Conservation (phyloP, 2,329 filamentous ascomycete genomes). For the Trichophyton simii region DNA sequence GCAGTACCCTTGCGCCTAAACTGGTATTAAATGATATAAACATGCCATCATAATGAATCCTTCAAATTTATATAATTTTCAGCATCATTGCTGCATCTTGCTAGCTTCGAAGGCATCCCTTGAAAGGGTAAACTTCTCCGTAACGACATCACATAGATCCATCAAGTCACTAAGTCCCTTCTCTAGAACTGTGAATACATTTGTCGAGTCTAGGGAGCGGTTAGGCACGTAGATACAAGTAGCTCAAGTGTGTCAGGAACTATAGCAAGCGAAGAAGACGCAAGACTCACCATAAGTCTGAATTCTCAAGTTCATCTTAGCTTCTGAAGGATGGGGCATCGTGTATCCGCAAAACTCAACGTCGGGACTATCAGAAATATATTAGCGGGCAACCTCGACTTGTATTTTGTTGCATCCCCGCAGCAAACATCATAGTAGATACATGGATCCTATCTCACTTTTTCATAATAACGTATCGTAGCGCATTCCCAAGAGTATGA, state of each 20-base stretch:
- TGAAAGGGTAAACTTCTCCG: slow-evolving; percentile 70
- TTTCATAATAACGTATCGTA: slow-evolving; percentile 96
- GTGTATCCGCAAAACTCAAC: slow-evolving; percentile 98
- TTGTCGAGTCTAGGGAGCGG: slow-evolving; percentile 53
- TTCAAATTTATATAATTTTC: background rate
- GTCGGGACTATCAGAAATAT: slow-evolving; percentile 54
- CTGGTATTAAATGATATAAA: background rate
- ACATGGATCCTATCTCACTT: slow-evolving; percentile 53
- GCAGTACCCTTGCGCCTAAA: slow-evolving; percentile 1
- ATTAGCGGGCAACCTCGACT: background rate
- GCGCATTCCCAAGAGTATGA: slow-evolving; percentile 86
- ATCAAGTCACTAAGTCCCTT: slow-evolving; percentile 84
- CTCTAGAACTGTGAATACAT: slow-evolving; percentile 71
- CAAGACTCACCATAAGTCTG: slow-evolving; percentile 73
- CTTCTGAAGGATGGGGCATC: slow-evolving; percentile 90
- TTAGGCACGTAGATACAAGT: slow-evolving; percentile 21
- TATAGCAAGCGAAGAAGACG: no score
- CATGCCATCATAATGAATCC: background rate
- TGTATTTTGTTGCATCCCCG: background rate
- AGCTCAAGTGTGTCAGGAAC: slow-evolving; percentile 46
- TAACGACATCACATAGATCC: slow-evolving; percentile 83
- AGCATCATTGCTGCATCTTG: slow-evolving; percentile 13
- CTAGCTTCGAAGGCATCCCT: slow-evolving; percentile 47
- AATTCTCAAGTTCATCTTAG: slow-evolving; percentile 93
- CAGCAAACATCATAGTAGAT: background rate